Evolutionary conservation across 805 yeast species (phyloP), one percentile per base, ranked within the genome.

Genomic region (Lachancea cidri): DNA sequence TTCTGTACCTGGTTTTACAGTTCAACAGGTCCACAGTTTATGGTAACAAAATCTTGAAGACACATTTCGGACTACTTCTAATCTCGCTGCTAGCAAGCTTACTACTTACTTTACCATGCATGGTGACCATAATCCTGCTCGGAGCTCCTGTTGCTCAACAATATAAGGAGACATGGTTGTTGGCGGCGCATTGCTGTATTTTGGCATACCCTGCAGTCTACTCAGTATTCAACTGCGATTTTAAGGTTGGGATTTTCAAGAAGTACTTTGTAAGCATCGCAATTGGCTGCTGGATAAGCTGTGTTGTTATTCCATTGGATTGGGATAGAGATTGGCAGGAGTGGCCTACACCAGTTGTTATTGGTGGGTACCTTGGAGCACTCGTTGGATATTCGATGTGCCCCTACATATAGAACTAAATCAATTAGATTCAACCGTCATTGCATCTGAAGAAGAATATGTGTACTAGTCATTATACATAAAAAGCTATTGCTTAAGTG

Each of bases 291-390:
- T 91, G 98, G 98, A 50, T 87, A 1, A 97, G 98, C 13, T 96
- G 91, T 2, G 62, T 86, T 29, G 98, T 95, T 1, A 88, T 93
- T 44, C 97, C 98, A 0, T 70, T 93, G 44, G 98, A 91, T 62
- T 91, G 98, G 98, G 98, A 91, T 60, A 73, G 98, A 53, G 86
- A 83, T 18, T 91, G 98, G 98, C 98, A 91, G 63, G 74, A 71
- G 39, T 91, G 96, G 94, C 98, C 98, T 5, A 76, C 87, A 40
- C 91, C 98, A 0, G 71, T 91, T 33, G 68, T 91, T 11, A 71
- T 76, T 6, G 97, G 98, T 2, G 79, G 80, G 0, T 86, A 86
- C 53, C 24, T 70, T 0, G 97, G 96, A n/a, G 75, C 81, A 2
- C 68, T 78, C 20, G 50, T 74, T 2, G 96, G 95, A 3, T 71